These are phyloP conservation scores for Leptodontidium sp. DNA, from an alignment of 2,329 filamentous ascomycete genomes.

Conservation along the genomic window DNA sequence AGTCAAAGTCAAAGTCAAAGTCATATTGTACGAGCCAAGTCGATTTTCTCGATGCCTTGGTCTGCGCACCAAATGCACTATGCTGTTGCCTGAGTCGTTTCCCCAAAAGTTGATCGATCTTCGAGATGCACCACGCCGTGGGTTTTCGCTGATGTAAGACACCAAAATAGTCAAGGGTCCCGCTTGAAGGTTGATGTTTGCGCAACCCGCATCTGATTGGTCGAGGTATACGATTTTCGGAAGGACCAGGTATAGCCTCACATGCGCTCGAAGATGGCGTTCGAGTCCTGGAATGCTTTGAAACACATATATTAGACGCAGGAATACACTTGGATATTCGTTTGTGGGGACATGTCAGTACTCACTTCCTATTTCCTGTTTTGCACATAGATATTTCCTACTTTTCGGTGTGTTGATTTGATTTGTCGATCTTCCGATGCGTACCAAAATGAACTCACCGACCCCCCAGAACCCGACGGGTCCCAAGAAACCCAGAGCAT, in stretches of 20 bases:
- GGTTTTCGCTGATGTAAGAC: slow-evolving; percentile 1
- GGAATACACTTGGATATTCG: background rate
- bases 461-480: background rate
- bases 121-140: background rate
- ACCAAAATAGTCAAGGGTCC: background rate
- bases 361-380: background rate
- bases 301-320: slow-evolving; percentile 5
- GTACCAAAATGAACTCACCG: background rate
- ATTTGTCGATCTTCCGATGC: background rate
- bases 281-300: background rate
- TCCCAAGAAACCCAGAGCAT: slow-evolving; percentile 37
- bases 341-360: background rate
- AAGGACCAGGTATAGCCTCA: slow-evolving; percentile 6
- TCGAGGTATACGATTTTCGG: background rate
- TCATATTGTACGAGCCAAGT: background rate
- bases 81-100: slow-evolving; percentile 1
- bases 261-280: background rate
- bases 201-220: background rate
- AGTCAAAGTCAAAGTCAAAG: background rate
- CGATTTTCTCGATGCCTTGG: background rate
- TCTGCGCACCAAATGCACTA: background rate
- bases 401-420: background rate
- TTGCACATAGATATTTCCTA: background rate
- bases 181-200: background rate
- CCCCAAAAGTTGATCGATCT: background rate